Conservation (phyloP, 495 filamentous ascomycete species). For the Podospora didyma region DNA sequence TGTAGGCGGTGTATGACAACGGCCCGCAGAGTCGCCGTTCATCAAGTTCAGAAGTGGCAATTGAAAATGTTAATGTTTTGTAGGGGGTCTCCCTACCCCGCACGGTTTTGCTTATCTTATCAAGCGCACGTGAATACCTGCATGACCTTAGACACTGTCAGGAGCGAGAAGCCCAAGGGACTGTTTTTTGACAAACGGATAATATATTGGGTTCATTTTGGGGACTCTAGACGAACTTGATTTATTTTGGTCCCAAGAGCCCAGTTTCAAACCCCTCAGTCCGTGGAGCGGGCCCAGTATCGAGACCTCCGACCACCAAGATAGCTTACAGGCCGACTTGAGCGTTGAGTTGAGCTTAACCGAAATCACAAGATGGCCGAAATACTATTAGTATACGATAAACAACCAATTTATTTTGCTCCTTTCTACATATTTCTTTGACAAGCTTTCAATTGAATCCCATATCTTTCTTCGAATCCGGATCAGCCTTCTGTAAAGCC, state of each 20-base stretch:
- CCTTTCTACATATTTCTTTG: not conserved
- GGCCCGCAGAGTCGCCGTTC: not conserved
- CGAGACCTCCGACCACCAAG: not conserved
- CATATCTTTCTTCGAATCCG: not conserved
- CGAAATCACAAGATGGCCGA: too few species aligned
- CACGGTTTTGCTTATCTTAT: not conserved
- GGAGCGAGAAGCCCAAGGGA: not conserved
- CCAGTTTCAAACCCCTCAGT: too few species aligned
- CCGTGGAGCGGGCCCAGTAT: not conserved
- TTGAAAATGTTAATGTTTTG: not conserved
- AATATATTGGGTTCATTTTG: too few species aligned
- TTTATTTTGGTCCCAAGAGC: too few species aligned
- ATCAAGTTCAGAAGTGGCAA: not conserved
- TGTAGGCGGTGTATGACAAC: not conserved
- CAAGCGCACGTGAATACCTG: not conserved
- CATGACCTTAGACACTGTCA: not conserved
- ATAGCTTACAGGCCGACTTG: not conserved
- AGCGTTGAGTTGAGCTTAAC: not conserved
- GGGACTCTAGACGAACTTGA: too few species aligned
- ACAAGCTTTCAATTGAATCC: not conserved
- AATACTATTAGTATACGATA: not conserved
- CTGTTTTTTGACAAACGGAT: too few species aligned
- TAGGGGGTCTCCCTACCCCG: not conserved
- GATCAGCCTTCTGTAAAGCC: not conserved
- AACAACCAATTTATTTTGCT: not conserved